Evolutionary conservation across 2,329 filamentous ascomycete species (phyloP), one percentile per base, ranked within the genome.

Genomic region (Fusarium pseudoanthophilum): DNA sequence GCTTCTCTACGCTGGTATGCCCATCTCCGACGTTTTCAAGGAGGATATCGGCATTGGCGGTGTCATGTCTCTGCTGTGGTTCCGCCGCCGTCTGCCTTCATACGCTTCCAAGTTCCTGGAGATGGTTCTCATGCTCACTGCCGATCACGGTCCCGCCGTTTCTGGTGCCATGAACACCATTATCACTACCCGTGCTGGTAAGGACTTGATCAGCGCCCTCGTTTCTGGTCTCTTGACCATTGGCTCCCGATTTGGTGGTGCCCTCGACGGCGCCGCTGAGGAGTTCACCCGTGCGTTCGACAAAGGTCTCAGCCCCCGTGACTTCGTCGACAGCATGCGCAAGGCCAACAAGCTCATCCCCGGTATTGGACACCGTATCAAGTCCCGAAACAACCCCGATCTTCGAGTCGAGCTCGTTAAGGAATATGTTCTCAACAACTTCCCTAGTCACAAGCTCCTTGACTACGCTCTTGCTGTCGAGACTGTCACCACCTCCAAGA

Each of bases 121-220:
- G 90, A 99, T 99, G 96, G 96, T 99, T 77, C 95, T 99, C 84
- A 99, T 99, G 96, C 91, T 99, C 82, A 99, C 96, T 82, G 96
- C 96, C 79, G 96, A 99, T 83, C 96, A 99, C 91, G 96, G 96
- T 86, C 96, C 96, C 61, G 96, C 96, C 79, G 96, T 99, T 79
- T 99, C 96, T 79, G 96, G 96, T 90, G 96, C 96, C 84, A 99
- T 99, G 96, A 99, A 99, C 92, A 99, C 96, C 83, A 99, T 99
- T 84, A 98, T 99, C 84, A 99, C 96, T 73, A 99, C 96, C 69
- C 94, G 96, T 93, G 96, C 96, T 74, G 96, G 96, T 84, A 99
- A 99, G 90, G 96, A 99, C 83, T 88, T 99, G 78, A 98, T 99
- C 88, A 95, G 92, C 80, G 93, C 96, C 53, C 90, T 99, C 73